Evolutionary conservation across 108 stramenopile genomes (phyloP).

Genomic region (Nitzschia inconspicua): DNA sequence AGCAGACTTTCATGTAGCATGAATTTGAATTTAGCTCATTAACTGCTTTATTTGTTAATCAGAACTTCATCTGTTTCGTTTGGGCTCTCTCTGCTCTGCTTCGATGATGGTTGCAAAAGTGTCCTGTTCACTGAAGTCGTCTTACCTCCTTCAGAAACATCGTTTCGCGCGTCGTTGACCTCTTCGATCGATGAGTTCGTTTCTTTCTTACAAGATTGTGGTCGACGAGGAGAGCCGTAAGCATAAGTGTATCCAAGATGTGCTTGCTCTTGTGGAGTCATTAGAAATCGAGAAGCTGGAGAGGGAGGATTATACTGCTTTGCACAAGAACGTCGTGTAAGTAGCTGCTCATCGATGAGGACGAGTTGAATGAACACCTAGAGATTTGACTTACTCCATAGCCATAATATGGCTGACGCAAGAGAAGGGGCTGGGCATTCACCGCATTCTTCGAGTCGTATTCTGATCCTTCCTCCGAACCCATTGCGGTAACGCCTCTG

Average conservation of each 20-base stretch:
- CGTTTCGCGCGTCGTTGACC: constrained; percentile 3
- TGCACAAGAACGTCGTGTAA: constrained; percentile 10
- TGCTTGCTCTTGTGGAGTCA: constrained; percentile 51
- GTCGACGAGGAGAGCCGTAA: constrained; percentile 14
- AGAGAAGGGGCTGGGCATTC: constrained; percentile 42
- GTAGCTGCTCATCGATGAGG: constrained; percentile 1
- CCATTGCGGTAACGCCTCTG: not conserved
- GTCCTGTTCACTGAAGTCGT: not conserved
- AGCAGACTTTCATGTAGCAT: too few relatives aligned
- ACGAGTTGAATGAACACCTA: not conserved
- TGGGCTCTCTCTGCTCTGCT: not conserved
- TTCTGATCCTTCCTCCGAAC: constrained; percentile 5
- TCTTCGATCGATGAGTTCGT: constrained; percentile 14
- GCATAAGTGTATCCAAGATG: constrained; percentile 39
- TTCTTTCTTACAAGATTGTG: not conserved
- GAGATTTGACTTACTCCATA: constrained; percentile 10
- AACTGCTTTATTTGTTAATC: too few relatives aligned
- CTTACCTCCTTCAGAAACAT: constrained; percentile 3
- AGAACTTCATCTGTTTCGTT: constrained; percentile 1
- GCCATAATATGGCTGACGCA: constrained; percentile 26
- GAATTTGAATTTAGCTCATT: too few relatives aligned
- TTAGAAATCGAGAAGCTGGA: constrained; percentile 64
- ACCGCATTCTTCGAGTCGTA: constrained; percentile 17
- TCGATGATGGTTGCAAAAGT: not conserved
- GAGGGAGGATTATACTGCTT: constrained; percentile 47